Percentiles rank a stretch among this genome's conserved stretches.
Evolutionary conservation across 2,329 filamentous ascomycete species (phyloP).

Genomic region (Trichoderma arundinaceum): DNA sequence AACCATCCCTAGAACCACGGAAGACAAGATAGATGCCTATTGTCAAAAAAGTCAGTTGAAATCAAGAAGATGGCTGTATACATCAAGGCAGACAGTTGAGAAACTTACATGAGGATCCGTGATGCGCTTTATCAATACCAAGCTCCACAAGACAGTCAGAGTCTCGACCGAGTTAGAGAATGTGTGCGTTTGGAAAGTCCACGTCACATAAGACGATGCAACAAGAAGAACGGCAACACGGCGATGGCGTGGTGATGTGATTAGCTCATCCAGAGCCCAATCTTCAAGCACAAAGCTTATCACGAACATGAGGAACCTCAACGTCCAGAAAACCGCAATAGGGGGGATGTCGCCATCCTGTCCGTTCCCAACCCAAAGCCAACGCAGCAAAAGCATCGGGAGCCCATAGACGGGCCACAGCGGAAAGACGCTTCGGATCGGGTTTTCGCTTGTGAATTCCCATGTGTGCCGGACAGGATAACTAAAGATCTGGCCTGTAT

Average conservation of each 20-base stretch:
- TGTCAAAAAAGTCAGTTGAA: constrained; percentile 56
- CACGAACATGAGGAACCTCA: constrained; percentile 89
- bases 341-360: constrained; percentile 78
- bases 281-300: constrained; percentile 96
- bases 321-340: constrained; percentile 85
- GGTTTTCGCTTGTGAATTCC: constrained; percentile 89
- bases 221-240: constrained; percentile 80
- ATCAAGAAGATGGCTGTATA: neutral
- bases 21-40: constrained; percentile 76
- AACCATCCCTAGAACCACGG: constrained; percentile 78
- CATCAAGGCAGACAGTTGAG: neutral
- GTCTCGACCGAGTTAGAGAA: constrained; percentile 99
- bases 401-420: constrained; percentile 94
- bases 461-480: constrained; percentile 90
- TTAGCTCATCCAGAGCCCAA: constrained; percentile 93
- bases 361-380: constrained; percentile 88
- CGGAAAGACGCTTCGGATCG: constrained; percentile 94
- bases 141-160: constrained; percentile 86
- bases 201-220: constrained; percentile 96
- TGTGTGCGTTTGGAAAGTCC: constrained; percentile 98
- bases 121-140: constrained; percentile 90
- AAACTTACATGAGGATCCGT: constrained; percentile 72
- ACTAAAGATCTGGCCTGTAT: constrained; percentile 83
- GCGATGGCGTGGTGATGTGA: constrained; percentile 74
- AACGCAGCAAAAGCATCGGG: constrained; percentile 90